Base-by-base conservation (phyloP, 148 eudicot species). In the Cornus kousa region DNA sequence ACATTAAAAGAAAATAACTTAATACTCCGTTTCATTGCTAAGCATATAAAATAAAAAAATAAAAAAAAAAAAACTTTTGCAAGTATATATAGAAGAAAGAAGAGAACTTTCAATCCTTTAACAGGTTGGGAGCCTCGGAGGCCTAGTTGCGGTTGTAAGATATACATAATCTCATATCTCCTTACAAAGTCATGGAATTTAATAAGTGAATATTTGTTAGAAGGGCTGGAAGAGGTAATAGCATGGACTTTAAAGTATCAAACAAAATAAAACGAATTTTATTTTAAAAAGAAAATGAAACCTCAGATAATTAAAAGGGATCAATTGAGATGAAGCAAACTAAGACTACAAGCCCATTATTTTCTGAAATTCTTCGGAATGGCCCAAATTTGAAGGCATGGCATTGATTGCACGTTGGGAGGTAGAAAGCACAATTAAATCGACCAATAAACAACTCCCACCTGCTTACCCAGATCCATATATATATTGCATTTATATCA, bases 381-480 rank as follows among this genome's bases (percentile, higher is more conserved):
- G 35, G 17, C 37, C 37, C 37, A 35, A 0, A 35, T 35, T 35
- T 35, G 37, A 35, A 35, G 3, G 5, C n/a, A 39, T 77, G 13
- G 31, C 65, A 77, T 24, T 35, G 12, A 68, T 70, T 31, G 74
- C 35, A 77, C 28, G 24, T 66, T 43, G 78, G 60, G 33, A 64
- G 37, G 70, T 37, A 37, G 7, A 70, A 31, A 32, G n/a, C 60
- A 20, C 31, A 57, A 22, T 71, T 67, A 46, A 68, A 80, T 81
- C 57, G 75, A 78, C 37, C 28, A 78, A 66, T 65, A 62, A 70
- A 70, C 10, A 64, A 84, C 43, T 6, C 8, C 10, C 57, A 32
- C 69, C 37, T 8, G 12, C 66, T 72, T 43, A 20, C 43, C 59
- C 70, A 76, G 71, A 71, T 74, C 68, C 78, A 77, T 5, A 72